Base-by-base conservation (phyloP, 192 early-diverging fungal genomes). In the Entomortierella lignicola region DNA sequence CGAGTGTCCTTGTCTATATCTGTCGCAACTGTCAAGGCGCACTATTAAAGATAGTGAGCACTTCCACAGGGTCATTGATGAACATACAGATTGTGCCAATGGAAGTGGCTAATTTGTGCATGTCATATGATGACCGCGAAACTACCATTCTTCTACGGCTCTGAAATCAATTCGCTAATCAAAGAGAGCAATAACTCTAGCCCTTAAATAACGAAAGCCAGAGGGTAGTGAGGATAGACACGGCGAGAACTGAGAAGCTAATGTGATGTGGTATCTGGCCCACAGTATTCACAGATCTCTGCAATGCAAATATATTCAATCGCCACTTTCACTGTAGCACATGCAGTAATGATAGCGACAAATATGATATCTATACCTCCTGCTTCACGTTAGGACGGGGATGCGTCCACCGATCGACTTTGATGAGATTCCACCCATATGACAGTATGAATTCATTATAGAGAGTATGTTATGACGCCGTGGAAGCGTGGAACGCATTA, bases 1-100 rank as follows among this genome's bases (percentile, higher is more conserved):
- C 2, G 59, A 61, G 41, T 61, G 59, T 61, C 59, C 42, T 47
- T 63, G 61, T 63, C 52, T 65, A 65, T 65, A 27, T 32, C 63
- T 42, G 50, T 55, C 63, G 63, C 63, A 55, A 42, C 52, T 42
- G 63, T 25, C 51, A 65, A 55, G 34, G 34, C 34, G 37, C 39
- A 41, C 63, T 55, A 55, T 65, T 41, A 51, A 55, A 55, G 63
- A 65, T 65, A 6, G 37, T 39, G 34, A 65, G 34, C 52, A 54
- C 63, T 42, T 65, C 2, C 21, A 7, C 52, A 55, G 63, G 63
- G 42, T 65, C 63, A 65, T 51, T 55, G 63, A 55, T 65, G 63
- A 50, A 65, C 63, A 65, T 48, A 65, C 32, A 32, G 63, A 65
- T 12, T 30, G 63, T 43, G n/a, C 0, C 63, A 32, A 63, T 32